Evolutionary conservation across 1,284 basidiomycete species (phyloP).

Genomic region (Tylopilus orsonianus): DNA sequence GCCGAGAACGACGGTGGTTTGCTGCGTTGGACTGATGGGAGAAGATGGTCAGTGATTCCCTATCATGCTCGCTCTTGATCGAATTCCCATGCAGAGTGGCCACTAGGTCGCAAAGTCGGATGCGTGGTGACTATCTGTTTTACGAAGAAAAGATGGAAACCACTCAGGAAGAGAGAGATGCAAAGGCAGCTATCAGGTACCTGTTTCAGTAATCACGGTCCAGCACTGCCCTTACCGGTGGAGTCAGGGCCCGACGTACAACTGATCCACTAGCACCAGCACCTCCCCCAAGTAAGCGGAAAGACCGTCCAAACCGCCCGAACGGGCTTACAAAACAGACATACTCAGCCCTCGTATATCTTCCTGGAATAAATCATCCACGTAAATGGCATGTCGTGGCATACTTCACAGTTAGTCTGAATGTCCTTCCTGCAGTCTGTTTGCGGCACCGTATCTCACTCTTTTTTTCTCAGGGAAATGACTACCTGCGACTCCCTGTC

Average conservation of each 20-base stretch:
- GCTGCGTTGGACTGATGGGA: constrained; percentile 75
- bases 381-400: constrained; percentile 80
- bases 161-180: constrained; percentile 70
- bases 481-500: constrained; percentile 63
- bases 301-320: constrained; percentile 70
- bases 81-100: constrained; percentile 4
- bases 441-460: constrained; percentile 15
- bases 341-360: constrained; percentile 69
- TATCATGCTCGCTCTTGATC: background rate
- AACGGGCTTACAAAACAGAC: constrained; percentile 78
- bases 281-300: constrained; percentile 59
- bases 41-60: constrained; percentile 54
- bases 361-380: constrained; percentile 52
- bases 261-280: constrained; percentile 57
- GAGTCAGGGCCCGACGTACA: constrained; percentile 55
- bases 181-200: constrained; percentile 70
- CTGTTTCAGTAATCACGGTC: constrained; percentile 12
- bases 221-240: constrained; percentile 8
- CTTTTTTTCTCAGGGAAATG: constrained; percentile 50
- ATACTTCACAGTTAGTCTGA: constrained; percentile 63
- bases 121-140: constrained; percentile 78
- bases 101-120: constrained; percentile 72
- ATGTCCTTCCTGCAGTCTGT: constrained; percentile 8
- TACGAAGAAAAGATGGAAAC: constrained; percentile 79
- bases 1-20: constrained; percentile 75